Evolutionary conservation across 305 asterid genomes (phyloP).

Genomic region (Petunia hybrid): DNA sequence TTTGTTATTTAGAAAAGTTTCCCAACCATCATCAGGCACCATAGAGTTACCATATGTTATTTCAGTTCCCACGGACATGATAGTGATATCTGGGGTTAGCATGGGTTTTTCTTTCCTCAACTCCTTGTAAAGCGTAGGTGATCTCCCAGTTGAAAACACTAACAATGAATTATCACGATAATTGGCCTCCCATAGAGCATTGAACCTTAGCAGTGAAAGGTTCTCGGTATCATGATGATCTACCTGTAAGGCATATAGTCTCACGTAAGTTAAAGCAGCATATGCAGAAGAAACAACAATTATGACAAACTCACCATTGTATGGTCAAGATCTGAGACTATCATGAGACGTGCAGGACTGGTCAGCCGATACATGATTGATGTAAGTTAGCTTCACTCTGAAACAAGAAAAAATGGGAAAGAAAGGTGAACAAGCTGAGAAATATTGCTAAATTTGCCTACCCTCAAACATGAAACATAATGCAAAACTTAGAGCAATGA

Average conservation of each 20-base stretch:
- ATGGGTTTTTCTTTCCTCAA: slow-evolving; percentile 96
- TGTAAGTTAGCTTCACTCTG: slow-evolving; percentile 50
- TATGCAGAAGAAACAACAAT: background rate
- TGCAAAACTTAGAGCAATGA: background rate
- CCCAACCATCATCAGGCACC: slow-evolving; percentile 97
- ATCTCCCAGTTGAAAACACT: slow-evolving; percentile 97
- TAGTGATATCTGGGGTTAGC: slow-evolving; percentile 94
- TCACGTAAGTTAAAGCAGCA: slow-evolving; percentile 33
- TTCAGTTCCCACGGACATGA: slow-evolving; percentile 97
- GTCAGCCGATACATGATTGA: slow-evolving; percentile 74
- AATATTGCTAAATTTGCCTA: slow-evolving; percentile 18
- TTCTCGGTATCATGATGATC: slow-evolving; percentile 89
- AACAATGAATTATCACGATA: slow-evolving; percentile 83
- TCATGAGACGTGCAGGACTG: slow-evolving; percentile 80
- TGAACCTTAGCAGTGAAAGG: slow-evolving; percentile 86
- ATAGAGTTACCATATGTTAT: slow-evolving; percentile 93
- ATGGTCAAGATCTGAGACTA: slow-evolving; percentile 95
- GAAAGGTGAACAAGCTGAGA: slow-evolving; percentile 15
- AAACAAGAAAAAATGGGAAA: slow-evolving; percentile 10
- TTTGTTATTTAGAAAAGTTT: slow-evolving; percentile 74
- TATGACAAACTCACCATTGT: slow-evolving; percentile 74
- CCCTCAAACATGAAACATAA: background rate
- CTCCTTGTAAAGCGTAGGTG: slow-evolving; percentile 88
- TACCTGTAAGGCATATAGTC: slow-evolving; percentile 61
- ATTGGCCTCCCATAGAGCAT: slow-evolving; percentile 94